Evolutionary conservation across 176 grass and related monocot species (phyloP).

Genomic region (Oryza meridionalis): DNA sequence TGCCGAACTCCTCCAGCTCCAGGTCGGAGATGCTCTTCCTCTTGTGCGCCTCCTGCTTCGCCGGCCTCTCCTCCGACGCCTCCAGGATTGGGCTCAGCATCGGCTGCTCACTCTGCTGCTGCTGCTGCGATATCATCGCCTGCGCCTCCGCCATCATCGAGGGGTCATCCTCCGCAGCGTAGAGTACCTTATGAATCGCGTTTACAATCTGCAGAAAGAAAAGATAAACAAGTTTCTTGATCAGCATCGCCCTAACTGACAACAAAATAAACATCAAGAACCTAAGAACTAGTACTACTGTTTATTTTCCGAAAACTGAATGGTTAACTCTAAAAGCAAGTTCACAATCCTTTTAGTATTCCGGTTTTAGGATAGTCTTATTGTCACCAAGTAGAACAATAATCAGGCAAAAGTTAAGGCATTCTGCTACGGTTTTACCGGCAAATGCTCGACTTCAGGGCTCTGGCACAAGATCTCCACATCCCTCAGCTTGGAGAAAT

Average conservation of each 20-base stretch:
- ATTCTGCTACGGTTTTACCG: conserved; percentile 49
- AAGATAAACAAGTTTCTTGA: neutral
- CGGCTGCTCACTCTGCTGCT: conserved; percentile 43
- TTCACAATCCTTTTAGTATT: neutral
- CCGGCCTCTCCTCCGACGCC: conserved; percentile 61
- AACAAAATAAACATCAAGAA: neutral
- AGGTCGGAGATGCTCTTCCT: conserved; percentile 77
- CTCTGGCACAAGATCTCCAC: conserved; percentile 88
- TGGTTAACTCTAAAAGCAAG: neutral
- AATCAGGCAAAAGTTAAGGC: neutral
- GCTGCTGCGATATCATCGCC: conserved; percentile 57
- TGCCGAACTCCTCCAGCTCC: conserved; percentile 74
- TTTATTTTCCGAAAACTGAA: neutral
- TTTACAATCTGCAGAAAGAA: conserved; percentile 59
- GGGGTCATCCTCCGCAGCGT: conserved; percentile 64
- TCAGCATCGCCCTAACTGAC: neutral
- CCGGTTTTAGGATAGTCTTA: too few relatives aligned
- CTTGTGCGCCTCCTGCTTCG: conserved; percentile 53
- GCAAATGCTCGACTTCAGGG: conserved; percentile 63
- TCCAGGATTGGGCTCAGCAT: conserved; percentile 72
- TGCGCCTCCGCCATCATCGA: conserved; percentile 54
- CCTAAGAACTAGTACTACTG: too few relatives aligned
- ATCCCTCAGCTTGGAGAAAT: conserved; percentile 92
- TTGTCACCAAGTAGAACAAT: neutral
- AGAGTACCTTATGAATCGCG: conserved; percentile 74